Percentiles rank a stretch among this genome's conserved stretches.
phyloP scores from a whole-genome alignment of 2,329 filamentous ascomycete genomes.

The Talaromyces islandicus region DNA sequence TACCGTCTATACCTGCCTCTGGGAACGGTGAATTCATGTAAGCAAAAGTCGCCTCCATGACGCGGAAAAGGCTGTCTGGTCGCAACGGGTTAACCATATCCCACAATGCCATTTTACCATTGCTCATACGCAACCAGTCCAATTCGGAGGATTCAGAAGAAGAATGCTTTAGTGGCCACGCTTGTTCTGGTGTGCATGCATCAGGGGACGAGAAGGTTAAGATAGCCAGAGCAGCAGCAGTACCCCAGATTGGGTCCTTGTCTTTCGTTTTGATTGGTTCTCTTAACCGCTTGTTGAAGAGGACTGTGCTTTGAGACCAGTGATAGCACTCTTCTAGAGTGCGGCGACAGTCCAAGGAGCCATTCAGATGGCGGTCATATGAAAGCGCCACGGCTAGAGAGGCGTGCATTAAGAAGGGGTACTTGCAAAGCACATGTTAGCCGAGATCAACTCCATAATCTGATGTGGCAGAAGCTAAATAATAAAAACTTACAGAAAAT shows the following conservation, averaged over 20 bases:
- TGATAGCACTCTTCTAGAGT: constrained; percentile 40
- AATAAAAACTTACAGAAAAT: constrained; percentile 27
- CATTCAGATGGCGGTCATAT: constrained; percentile 21
- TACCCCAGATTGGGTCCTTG: constrained; percentile 44
- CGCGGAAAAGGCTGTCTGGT: constrained; percentile 43
- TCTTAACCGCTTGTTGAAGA: constrained; percentile 34
- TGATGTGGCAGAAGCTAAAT: neutral
- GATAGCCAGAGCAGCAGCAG: constrained; percentile 39
- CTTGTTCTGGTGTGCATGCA: constrained; percentile 34
- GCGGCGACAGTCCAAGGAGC: constrained; percentile 16
- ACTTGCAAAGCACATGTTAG: constrained; percentile 17
- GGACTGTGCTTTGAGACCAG: constrained; percentile 35
- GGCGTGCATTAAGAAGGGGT: constrained; percentile 45
- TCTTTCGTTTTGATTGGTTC: constrained; percentile 28
- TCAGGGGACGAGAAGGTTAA: constrained; percentile 38
- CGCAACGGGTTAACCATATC: constrained; percentile 45
- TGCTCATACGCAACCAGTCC: constrained; percentile 53
- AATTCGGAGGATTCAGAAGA: constrained; percentile 38
- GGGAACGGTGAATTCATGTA: constrained; percentile 31
- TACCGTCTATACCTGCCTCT: constrained; percentile 16
- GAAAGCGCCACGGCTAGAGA: constrained; percentile 38
- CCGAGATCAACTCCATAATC: neutral
- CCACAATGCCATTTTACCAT: constrained; percentile 53
- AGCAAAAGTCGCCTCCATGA: constrained; percentile 26
- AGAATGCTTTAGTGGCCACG: constrained; percentile 51